These are phyloP conservation scores for Puccinia horiana DNA, from an alignment of 1,284 basidiomycete genomes.

Conservation along the genomic window DNA sequence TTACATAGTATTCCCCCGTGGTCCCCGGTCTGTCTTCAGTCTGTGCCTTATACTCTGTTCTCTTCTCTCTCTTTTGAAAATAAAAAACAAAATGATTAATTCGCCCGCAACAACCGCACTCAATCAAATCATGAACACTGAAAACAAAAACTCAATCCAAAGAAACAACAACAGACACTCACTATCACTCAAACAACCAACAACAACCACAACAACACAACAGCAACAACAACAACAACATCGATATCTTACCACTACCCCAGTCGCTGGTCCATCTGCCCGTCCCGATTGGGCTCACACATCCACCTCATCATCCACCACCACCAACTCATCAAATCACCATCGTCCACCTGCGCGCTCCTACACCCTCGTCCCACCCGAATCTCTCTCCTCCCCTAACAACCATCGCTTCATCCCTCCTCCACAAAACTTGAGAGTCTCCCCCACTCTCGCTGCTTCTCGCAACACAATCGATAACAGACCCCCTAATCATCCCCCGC, in stretches of 20 bases:
- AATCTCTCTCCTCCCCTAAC: conserved; percentile 51
- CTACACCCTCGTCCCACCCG: not conserved
- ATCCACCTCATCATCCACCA: conserved; percentile 50
- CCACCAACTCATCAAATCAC: conserved; percentile 41
- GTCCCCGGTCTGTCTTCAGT: too few relatives aligned
- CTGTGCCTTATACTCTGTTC: too few relatives aligned
- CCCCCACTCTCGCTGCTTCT: conserved; percentile 46
- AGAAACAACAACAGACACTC: not conserved
- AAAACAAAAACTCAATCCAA: not conserved
- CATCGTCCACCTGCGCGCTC: not conserved
- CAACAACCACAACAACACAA: not conserved
- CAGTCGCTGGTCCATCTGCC: conserved; percentile 28
- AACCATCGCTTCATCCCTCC: conserved; percentile 53
- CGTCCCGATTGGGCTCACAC: conserved; percentile 51
- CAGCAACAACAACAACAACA: not conserved
- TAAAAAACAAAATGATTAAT: not conserved
- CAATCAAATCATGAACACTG: conserved; percentile 24
- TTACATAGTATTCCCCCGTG: too few relatives aligned
- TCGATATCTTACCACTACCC: not conserved
- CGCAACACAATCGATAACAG: not conserved
- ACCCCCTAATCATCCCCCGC: not conserved
- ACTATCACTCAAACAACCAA: not conserved
- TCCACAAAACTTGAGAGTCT: too few relatives aligned
- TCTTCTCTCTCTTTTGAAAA: too few relatives aligned
- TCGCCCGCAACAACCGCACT: conserved; percentile 12